Evolutionary conservation across 495 filamentous ascomycete species (phyloP).

Genomic region (Aspergillus asperescens): DNA sequence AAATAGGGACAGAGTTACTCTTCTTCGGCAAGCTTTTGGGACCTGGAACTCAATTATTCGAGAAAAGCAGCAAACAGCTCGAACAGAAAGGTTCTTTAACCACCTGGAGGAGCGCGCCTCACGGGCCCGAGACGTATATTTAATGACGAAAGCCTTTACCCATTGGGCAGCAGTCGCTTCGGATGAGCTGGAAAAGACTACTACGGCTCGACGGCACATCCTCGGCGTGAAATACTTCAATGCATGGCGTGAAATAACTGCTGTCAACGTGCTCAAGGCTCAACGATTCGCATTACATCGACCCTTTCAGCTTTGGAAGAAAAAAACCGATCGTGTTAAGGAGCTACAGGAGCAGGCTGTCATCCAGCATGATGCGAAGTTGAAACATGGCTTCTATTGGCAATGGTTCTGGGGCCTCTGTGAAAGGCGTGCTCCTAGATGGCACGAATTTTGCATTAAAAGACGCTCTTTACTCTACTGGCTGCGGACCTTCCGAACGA

Average conservation of each 20-base stretch:
- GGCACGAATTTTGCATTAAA: conserved; percentile 46
- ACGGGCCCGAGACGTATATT: conserved; percentile 58
- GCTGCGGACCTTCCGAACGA: conserved; percentile 41
- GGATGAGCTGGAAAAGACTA: conserved; percentile 55
- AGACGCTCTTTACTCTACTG: conserved; percentile 42
- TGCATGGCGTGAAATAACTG: conserved; percentile 70
- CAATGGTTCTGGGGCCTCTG: conserved; percentile 54
- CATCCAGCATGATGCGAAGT: conserved; percentile 37
- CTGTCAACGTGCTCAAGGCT: conserved; percentile 62
- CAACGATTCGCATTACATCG: conserved; percentile 54
- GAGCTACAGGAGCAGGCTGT: conserved; percentile 37
- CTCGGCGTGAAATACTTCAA: conserved; percentile 68
- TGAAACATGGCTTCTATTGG: conserved; percentile 45
- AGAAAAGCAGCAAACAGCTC: conserved; percentile 40
- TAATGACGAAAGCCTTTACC: conserved; percentile 66
- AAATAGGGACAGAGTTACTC: conserved; percentile 46
- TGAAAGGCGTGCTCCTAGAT: conserved; percentile 49
- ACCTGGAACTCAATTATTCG: conserved; percentile 51
- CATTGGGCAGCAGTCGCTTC: conserved; percentile 63
- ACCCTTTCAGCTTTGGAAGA: conserved; percentile 54
- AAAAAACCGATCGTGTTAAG: conserved; percentile 32
- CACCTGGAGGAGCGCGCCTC: conserved; percentile 56
- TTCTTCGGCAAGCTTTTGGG: conserved; percentile 54
- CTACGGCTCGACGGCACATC: conserved; percentile 60
- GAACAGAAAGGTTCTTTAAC: conserved; percentile 57